phyloP scores from a whole-genome alignment of 1,284 basidiomycete genomes.

The Wolfiporia cocos region DNA sequence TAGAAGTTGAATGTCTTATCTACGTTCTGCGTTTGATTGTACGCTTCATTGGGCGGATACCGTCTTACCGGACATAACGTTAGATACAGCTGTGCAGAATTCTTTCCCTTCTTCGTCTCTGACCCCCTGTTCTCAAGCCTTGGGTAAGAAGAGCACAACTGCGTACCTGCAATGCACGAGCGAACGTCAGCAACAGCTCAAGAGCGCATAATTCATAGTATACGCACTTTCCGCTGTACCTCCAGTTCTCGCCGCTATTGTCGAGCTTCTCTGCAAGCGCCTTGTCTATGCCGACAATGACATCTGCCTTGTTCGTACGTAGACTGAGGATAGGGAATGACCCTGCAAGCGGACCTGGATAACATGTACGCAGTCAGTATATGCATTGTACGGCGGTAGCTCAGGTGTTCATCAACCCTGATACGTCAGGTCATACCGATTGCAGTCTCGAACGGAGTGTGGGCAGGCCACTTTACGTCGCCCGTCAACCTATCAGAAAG shows the following conservation, averaged over 20 bases:
- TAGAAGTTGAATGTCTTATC: too few relatives aligned
- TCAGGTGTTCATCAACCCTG: background rate
- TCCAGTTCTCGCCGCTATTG: constrained; percentile 66
- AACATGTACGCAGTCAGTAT: too few relatives aligned
- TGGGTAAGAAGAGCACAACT: constrained; percentile 36
- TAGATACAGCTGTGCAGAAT: too few relatives aligned
- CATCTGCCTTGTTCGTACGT: constrained; percentile 95
- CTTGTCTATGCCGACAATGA: constrained; percentile 74
- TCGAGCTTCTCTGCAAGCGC: constrained; percentile 67
- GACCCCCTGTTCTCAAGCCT: background rate
- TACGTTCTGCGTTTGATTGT: too few relatives aligned
- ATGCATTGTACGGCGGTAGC: too few relatives aligned
- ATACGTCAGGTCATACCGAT: constrained; percentile 47
- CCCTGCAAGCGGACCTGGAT: constrained; percentile 70
- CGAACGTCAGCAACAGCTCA: too few relatives aligned
- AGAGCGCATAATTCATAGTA: too few relatives aligned
- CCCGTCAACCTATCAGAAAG: constrained; percentile 68
- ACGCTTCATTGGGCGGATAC: too few relatives aligned
- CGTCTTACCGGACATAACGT: too few relatives aligned
- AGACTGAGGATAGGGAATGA: constrained; percentile 80
- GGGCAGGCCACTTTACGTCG: constrained; percentile 85
- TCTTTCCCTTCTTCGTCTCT: background rate
- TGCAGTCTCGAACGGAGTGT: constrained; percentile 74
- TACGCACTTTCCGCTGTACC: constrained; percentile 75
- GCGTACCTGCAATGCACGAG: constrained; percentile 32